phyloP scores from a whole-genome alignment of 148 eudicot species.

The Spergularia marina region DNA sequence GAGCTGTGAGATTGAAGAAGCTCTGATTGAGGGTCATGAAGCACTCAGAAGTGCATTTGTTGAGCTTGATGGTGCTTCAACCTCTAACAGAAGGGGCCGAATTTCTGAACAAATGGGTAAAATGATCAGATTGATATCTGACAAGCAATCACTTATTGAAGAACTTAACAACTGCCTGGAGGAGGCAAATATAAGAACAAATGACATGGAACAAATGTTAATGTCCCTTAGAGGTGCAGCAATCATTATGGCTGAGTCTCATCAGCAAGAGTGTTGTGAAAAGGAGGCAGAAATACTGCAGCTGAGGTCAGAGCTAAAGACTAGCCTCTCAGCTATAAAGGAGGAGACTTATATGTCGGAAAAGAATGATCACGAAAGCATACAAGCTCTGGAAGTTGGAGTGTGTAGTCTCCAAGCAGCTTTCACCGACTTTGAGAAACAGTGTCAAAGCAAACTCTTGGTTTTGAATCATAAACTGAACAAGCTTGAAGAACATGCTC shows the following conservation, averaged over 20 bases:
- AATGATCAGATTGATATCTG: constrained; percentile 51
- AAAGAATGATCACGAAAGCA: constrained; percentile 39
- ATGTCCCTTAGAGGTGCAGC: constrained; percentile 89
- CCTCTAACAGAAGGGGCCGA: constrained; percentile 34
- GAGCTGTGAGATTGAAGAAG: constrained; percentile 55
- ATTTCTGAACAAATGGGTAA: constrained; percentile 60
- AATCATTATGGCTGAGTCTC: constrained; percentile 67
- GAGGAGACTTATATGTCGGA: constrained; percentile 50
- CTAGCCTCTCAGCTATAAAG: constrained; percentile 44
- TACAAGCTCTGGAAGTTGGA: constrained; percentile 39
- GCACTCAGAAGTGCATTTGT: constrained; percentile 59
- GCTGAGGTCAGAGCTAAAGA: constrained; percentile 51
- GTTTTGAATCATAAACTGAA: constrained; percentile 50
- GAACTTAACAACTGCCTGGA: constrained; percentile 61
- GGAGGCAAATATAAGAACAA: constrained; percentile 55
- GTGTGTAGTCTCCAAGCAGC: constrained; percentile 42
- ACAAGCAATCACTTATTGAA: constrained; percentile 57
- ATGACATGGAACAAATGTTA: constrained; percentile 71
- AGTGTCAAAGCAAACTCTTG: constrained; percentile 37
- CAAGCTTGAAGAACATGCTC: constrained; percentile 41
- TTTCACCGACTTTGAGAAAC: constrained; percentile 56
- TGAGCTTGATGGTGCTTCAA: constrained; percentile 45
- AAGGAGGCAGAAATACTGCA: constrained; percentile 54
- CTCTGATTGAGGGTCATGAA: constrained; percentile 63
- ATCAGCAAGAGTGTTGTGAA: constrained; percentile 61